Conservation (phyloP, 352 stramenopile species). For the Pelagophyceae sp. region DNA sequence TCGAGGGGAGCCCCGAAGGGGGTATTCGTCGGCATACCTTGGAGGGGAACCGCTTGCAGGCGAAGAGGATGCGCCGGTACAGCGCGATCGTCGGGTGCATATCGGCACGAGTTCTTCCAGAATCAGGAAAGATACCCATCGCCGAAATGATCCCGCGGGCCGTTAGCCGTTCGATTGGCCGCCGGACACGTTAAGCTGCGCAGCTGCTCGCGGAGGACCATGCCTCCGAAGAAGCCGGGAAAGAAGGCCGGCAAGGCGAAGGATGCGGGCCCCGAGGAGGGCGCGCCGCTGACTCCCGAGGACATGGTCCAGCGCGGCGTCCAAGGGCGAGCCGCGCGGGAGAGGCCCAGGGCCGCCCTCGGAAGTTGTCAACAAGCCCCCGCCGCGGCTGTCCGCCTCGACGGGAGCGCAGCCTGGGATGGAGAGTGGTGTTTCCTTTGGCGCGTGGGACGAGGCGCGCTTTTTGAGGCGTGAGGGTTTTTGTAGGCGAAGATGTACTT, state of each 20-base stretch:
- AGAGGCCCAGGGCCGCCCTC: too few relatives aligned
- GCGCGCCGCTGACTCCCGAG: neutral
- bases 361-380: too few relatives aligned
- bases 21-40: too few relatives aligned
- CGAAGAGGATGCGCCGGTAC: neutral
- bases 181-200: too few relatives aligned
- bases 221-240: neutral
- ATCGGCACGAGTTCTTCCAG: too few relatives aligned
- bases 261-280: neutral
- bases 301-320: neutral
- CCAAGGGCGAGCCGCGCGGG: too few relatives aligned
- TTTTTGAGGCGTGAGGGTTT: neutral
- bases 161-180: too few relatives aligned
- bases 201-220: neutral
- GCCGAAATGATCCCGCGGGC: too few relatives aligned
- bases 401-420: too few relatives aligned
- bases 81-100: neutral
- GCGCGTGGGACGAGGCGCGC: neutral
- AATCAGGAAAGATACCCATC: too few relatives aligned
- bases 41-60: neutral
- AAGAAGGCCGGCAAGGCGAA: neutral
- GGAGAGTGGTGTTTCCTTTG: neutral
- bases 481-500: constrained; percentile 5
- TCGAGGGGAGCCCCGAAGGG: too few relatives aligned
- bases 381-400: too few relatives aligned